A percentile compares a stretch with the other conserved stretches of the same genome.
Conservation (phyloP, 1,284 basidiomycete genomes). For the Dichomitus squalens region DNA sequence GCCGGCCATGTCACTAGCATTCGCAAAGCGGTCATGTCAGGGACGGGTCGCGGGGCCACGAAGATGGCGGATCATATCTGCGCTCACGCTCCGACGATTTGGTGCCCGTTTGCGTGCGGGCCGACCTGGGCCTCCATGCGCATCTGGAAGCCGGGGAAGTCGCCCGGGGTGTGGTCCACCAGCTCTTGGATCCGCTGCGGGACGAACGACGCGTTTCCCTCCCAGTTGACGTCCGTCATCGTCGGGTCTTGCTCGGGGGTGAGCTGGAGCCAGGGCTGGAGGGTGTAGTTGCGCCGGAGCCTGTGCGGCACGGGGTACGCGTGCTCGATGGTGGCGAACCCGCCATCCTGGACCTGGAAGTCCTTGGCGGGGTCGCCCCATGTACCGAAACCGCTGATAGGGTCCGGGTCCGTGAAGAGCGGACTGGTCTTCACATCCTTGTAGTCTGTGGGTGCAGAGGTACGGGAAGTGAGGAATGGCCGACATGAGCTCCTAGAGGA, state of each 20-base stretch:
- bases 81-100: conserved; percentile 33
- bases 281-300: conserved; percentile 39
- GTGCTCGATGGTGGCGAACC: conserved; percentile 32
- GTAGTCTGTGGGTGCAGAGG: conserved; percentile 30
- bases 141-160: conserved; percentile 38
- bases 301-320: conserved; percentile 39
- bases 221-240: conserved; percentile 24
- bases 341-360: conserved; percentile 35
- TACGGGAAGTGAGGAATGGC: neutral
- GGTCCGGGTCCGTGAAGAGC: conserved; percentile 34
- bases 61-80: neutral
- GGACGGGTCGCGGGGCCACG: neutral
- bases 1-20: conserved; percentile 32
- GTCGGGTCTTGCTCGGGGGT: conserved; percentile 13
- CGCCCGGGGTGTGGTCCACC: conserved; percentile 33
- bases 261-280: conserved; percentile 33
- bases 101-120: conserved; percentile 32
- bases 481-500: neutral
- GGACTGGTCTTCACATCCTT: conserved; percentile 33
- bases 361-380: conserved; percentile 39
- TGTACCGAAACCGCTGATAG: conserved; percentile 37
- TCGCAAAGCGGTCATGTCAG: too few species aligned
- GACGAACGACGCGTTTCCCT: conserved; percentile 37
- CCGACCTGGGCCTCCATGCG: conserved; percentile 35
- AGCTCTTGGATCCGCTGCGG: conserved; percentile 29